Conservation (phyloP, 805 yeast genomes). For the Metschnikowia cerradonensis region DNA sequence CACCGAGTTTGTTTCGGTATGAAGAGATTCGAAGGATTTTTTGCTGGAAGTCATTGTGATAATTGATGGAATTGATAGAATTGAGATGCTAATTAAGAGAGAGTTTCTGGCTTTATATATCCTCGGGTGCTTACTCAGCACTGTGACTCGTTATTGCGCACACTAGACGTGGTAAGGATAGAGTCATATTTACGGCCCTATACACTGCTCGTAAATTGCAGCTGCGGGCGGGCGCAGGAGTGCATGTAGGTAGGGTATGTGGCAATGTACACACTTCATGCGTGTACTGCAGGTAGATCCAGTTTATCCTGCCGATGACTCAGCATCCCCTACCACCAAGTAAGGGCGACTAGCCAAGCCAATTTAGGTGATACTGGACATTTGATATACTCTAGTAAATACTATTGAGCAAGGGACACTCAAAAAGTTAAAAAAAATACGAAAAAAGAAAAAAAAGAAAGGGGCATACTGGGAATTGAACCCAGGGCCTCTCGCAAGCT, state of each 20-base stretch:
- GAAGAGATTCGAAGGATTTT: slow-evolving; percentile 10
- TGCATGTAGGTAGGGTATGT: background rate
- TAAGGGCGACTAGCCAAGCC: background rate
- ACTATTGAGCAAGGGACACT: too few relatives aligned
- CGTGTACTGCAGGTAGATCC: background rate
- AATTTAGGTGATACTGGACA: too few relatives aligned
- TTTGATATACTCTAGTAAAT: too few relatives aligned
- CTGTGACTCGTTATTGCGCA: background rate
- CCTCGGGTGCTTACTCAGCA: background rate
- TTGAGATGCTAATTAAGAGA: background rate
- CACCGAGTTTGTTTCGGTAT: slow-evolving; percentile 6
- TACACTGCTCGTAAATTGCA: background rate
- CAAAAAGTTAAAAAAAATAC: background rate
- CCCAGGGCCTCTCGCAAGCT: slow-evolving; percentile 58
- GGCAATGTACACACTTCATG: background rate
- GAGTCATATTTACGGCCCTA: background rate
- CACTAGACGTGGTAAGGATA: background rate
- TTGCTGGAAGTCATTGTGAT: slow-evolving; percentile 6
- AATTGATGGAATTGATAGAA: too few relatives aligned
- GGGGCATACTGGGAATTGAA: slow-evolving; percentile 54
- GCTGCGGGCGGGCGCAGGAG: background rate
- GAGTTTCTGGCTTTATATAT: background rate
- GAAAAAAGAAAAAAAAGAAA: slow-evolving; percentile 11
- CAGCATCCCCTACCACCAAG: background rate
- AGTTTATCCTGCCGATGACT: background rate